Conservation (phyloP, 2,329 filamentous ascomycete genomes). For the Neurospora crassa region DNA sequence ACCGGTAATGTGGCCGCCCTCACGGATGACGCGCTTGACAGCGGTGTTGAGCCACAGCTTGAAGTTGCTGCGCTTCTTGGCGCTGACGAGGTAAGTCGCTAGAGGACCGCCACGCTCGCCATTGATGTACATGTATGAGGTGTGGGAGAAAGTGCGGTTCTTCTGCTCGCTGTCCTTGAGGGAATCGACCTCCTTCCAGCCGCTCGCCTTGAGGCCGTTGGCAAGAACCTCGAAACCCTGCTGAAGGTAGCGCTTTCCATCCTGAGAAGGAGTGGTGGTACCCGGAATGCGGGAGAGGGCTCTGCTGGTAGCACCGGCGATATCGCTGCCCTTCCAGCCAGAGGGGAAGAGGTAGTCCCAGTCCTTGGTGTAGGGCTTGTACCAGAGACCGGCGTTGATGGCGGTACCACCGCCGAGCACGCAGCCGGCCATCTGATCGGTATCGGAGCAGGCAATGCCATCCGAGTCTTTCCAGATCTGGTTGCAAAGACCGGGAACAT, state of each 20-base stretch:
- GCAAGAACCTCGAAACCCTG: conserved; percentile 50
- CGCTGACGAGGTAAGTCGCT: conserved; percentile 55
- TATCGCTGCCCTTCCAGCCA: conserved; percentile 55
- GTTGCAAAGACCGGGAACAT: conserved; percentile 57
- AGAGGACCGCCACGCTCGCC: conserved; percentile 56
- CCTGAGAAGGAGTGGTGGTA: conserved; percentile 49
- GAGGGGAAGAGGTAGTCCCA: conserved; percentile 56
- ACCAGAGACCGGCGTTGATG: conserved; percentile 57
- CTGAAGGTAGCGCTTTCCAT: conserved; percentile 52
- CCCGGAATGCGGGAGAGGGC: conserved; percentile 55
- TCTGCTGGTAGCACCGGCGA: conserved; percentile 43
- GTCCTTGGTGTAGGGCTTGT: conserved; percentile 50
- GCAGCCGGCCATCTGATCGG: conserved; percentile 58
- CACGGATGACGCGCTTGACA: conserved; percentile 51
- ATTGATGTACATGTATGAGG: conserved; percentile 53
- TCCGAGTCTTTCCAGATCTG: conserved; percentile 53
- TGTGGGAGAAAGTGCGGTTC: conserved; percentile 50
- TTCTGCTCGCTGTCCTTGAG: conserved; percentile 49
- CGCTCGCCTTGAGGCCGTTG: conserved; percentile 41
- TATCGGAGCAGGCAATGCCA: conserved; percentile 53
- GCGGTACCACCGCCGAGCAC: conserved; percentile 53
- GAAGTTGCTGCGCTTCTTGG: conserved; percentile 48
- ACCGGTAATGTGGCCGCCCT: conserved; percentile 47
- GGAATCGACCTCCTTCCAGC: conserved; percentile 50
- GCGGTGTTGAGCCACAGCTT: conserved; percentile 50